Base-by-base conservation (phyloP, 129 eudicot species). In the Tagetes erecta region DNA sequence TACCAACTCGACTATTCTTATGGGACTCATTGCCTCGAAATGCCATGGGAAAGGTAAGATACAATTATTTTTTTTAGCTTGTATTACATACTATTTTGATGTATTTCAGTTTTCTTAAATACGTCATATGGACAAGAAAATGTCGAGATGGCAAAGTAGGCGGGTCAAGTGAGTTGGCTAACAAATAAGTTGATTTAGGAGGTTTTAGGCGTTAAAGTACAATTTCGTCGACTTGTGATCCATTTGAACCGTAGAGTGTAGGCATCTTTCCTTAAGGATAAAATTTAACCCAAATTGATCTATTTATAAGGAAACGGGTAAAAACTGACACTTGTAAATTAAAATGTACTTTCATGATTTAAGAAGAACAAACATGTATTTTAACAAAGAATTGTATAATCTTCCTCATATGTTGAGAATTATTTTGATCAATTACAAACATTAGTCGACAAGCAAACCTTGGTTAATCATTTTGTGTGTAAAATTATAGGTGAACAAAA, bases 11-110 rank as follows among this genome's bases (percentile, higher is more conserved):
- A 10, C 67, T 95, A 60, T 79, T 85, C 49, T 31, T 88, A 65
- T 95, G 99, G 99, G 99, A 91, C 12, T 85, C 86, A 1, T 76
- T 95, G 84, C 99, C 99, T 67, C 96, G 99, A 44, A 95, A 95
- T 81, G 99, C 99, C 14, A 95, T 95, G 99, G 97, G 99, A 76
- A 95, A 95, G 96, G 99, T 95, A 76, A 89, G 27, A 75, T 31
- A 14, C 4, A 1, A 47, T 20, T n/a, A n/a, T n/a, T n/a, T 49
- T 10, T 42, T 8, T 73, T 9, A 4, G 33, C 69, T 44, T 60
- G 35, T 65, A 6, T 42, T 71, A 37, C 70, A 34, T 8, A 51
- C 40, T 46, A 39, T 51, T 30, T 72, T 80, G 1, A 20, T 41
- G 35, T 36, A 10, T 4, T 46, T 13, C 27, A 6, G 50, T 35